A percentile compares a stretch with the other conserved stretches of the same genome.
Evolutionary conservation across 2,329 filamentous ascomycete species (phyloP).

Genomic region (Pseudogymnoascus sp.): DNA sequence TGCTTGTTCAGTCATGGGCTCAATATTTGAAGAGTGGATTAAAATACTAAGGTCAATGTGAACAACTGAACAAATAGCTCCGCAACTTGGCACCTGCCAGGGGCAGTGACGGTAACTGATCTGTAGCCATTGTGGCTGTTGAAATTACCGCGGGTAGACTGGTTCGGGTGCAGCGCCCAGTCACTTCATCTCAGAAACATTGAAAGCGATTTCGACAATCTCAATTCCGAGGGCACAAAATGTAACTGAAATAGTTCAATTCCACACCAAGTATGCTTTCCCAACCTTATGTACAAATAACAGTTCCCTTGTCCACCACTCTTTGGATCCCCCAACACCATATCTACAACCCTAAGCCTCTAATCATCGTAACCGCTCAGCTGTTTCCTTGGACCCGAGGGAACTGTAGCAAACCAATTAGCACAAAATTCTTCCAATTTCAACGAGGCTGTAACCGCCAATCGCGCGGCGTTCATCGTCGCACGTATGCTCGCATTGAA

Average conservation of each 20-base stretch:
- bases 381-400: constrained; percentile 49
- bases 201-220: background rate
- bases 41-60: background rate
- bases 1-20: background rate
- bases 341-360: background rate
- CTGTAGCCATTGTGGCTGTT: background rate
- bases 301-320: constrained; percentile 8
- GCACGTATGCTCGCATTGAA: background rate
- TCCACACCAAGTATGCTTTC: constrained; percentile 6
- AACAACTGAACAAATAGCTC: background rate
- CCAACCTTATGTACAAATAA: constrained; percentile 6
- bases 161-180: background rate
- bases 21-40: background rate
- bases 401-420: constrained; percentile 37
- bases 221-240: background rate
- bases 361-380: constrained; percentile 53
- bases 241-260: constrained; percentile 4
- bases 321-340: background rate
- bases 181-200: background rate
- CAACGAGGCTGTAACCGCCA: background rate
- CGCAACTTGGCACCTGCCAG: background rate
- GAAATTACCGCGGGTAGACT: background rate
- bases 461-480: constrained; percentile 8
- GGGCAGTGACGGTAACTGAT: background rate
- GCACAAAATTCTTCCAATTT: constrained; percentile 7